Percentiles rank a stretch among this genome's conserved stretches.
phyloP scores from a whole-genome alignment of 345 rosid genomes.

The Populus tremula region DNA sequence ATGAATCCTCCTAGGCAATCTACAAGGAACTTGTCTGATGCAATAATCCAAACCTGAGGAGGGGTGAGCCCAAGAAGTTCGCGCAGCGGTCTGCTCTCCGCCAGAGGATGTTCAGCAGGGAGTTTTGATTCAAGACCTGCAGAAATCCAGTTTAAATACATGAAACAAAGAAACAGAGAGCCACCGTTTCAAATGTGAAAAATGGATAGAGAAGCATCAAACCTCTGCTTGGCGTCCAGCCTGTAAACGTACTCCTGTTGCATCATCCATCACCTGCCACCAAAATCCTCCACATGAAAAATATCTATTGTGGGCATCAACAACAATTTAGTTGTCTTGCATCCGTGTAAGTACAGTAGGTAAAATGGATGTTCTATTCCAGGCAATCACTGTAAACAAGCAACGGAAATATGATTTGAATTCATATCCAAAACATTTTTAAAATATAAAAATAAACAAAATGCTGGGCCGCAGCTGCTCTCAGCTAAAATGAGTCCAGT shows the following conservation, averaged over 20 bases:
- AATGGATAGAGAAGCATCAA: constrained; percentile 8
- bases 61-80: constrained; percentile 95
- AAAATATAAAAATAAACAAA: too few species aligned
- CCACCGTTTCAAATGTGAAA: not conserved
- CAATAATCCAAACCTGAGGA: constrained; percentile 52
- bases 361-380: too few species aligned
- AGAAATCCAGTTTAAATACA: constrained; percentile 13
- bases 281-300: too few species aligned
- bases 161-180: constrained; percentile 2
- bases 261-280: too few species aligned
- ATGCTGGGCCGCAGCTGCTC: constrained; percentile 23
- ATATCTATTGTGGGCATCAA: too few species aligned
- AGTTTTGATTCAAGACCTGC: constrained; percentile 88
- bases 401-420: too few species aligned
- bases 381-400: too few species aligned
- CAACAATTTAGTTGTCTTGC: too few species aligned
- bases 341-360: too few species aligned
- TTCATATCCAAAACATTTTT: too few species aligned
- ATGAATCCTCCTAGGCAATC: not conserved
- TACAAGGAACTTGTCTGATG: not conserved
- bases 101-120: constrained; percentile 90
- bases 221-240: constrained; percentile 98
- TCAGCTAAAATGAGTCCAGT: not conserved
- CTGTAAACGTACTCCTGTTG: constrained; percentile 28
- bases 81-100: constrained; percentile 72